Evolutionary conservation across 2,329 filamentous ascomycete species (phyloP).

Genomic region (Mycosphaerella arachidis): DNA sequence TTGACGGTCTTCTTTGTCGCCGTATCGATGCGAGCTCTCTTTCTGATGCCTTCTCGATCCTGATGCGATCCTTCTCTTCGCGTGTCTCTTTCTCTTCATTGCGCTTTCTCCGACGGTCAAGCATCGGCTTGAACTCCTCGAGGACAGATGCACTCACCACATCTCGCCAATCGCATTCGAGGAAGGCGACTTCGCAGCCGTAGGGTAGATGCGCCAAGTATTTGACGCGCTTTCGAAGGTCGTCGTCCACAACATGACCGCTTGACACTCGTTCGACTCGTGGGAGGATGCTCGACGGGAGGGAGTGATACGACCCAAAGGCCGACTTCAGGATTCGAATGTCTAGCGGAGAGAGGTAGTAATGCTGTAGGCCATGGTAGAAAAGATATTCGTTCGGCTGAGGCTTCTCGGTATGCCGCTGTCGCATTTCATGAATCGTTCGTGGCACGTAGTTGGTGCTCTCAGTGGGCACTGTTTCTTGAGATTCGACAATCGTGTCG

Average conservation of each 20-base stretch:
- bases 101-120: constrained; percentile 68
- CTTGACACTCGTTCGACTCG: constrained; percentile 85
- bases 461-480: constrained; percentile 21
- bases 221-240: constrained; percentile 74
- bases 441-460: constrained; percentile 31
- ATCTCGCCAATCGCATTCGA: constrained; percentile 94
- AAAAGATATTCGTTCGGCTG: constrained; percentile 67
- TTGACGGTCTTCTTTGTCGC: constrained; percentile 52
- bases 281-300: constrained; percentile 80
- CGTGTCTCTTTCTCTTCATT: constrained; percentile 78
- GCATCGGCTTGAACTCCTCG: constrained; percentile 70
- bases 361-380: constrained; percentile 80
- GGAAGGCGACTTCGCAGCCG: constrained; percentile 84
- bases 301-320: constrained; percentile 75
- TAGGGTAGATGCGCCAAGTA: constrained; percentile 82
- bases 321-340: constrained; percentile 88
- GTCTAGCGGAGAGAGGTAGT: constrained; percentile 84
- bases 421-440: constrained; percentile 44
- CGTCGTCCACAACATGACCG: constrained; percentile 82
- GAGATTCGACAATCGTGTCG: constrained; percentile 25
- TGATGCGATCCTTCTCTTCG: constrained; percentile 78
- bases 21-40: constrained; percentile 64
- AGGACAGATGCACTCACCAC: constrained; percentile 72
- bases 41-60: constrained; percentile 76
- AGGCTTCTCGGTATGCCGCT: constrained; percentile 41